Evolutionary conservation across 495 filamentous ascomycete genomes (phyloP), one percentile per base, ranked within the genome.

Genomic region (Lasiosphaeriaceae sp.): DNA sequence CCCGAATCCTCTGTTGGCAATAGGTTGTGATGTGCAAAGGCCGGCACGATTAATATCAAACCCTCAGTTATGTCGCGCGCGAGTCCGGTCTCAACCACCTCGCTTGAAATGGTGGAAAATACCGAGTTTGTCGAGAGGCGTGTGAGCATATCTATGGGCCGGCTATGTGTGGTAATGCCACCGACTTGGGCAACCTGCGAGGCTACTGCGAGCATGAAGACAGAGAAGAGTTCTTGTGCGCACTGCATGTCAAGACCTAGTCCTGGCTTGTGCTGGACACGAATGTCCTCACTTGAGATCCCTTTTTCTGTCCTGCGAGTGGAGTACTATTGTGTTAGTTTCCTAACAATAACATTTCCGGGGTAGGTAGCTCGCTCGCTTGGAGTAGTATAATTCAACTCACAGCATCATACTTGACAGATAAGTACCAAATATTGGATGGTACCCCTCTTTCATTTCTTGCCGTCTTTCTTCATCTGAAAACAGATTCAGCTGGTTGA

Each of bases 221-320:
- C 8, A 0, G 52, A 55, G 9, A 55, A 26, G 7, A 55, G 44
- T n/a, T 55, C 52, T 31, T 55, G 43, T 17, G 52, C 52, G 17
- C 41, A 47, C 16, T 55, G 52, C 52, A 47, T 55, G 7, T 20
- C 26, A 11, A 47, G 52, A 47, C 19, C 19, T 4, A 26, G 44
- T 21, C 26, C n/a, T 3, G 2, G 26, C 14, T 12, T 41, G 24
- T 47, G 39, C n/a, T 47, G 20, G 22, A 55, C 43, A 20, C 37
- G 23, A 26, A 54, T 17, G 37, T 45, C 37, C 4, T 41, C 14
- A 41, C 37, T 41, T 41, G 37, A 3, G 14, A 41, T 17, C 37
- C 37, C 37, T 6, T 41, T 41, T 12, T 41, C n/a, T 31, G 3
- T 31, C 26, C 26, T 31, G 26, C 9, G 26, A 4, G 26, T 31